Percentiles rank a stretch among this genome's conserved stretches.
These are phyloP conservation scores for Cryptococcus sp. DNA, from an alignment of 1,284 basidiomycete species.

Conservation along the genomic window DNA sequence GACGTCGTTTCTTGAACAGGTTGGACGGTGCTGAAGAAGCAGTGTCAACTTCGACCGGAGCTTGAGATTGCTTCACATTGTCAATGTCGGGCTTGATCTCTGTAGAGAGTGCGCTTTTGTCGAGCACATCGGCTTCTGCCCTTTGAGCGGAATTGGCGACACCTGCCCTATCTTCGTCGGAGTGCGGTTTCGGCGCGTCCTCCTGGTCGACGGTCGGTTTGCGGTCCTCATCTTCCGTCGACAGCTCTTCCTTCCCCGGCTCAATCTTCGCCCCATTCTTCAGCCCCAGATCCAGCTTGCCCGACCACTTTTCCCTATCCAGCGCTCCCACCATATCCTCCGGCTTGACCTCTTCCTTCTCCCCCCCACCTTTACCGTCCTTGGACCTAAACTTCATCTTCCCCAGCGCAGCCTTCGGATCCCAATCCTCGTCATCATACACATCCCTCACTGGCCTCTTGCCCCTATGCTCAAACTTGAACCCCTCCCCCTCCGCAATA, in stretches of 20 bases:
- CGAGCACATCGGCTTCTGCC: neutral
- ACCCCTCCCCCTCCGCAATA: conserved; percentile 27
- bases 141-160: neutral
- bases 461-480: conserved; percentile 24
- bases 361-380: conserved; percentile 6
- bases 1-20: conserved; percentile 48
- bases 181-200: conserved; percentile 8
- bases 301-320: conserved; percentile 21
- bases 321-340: conserved; percentile 12
- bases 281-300: conserved; percentile 16
- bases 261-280: too few species aligned
- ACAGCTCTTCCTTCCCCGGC: too few species aligned
- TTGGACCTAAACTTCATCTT: conserved; percentile 36
- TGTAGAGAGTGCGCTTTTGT: neutral
- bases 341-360: conserved; percentile 9
- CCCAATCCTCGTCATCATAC: conserved; percentile 43
- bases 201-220: neutral
- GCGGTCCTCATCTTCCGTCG: neutral
- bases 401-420: conserved; percentile 23
- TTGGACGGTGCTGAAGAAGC: conserved; percentile 11
- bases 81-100: conserved; percentile 16
- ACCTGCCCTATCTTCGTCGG: too few species aligned
- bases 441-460: conserved; percentile 27
- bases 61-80: neutral
- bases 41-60: neutral